Evolutionary conservation across 2,329 filamentous ascomycete species (phyloP).

Genomic region (Dendryphion nanum): DNA sequence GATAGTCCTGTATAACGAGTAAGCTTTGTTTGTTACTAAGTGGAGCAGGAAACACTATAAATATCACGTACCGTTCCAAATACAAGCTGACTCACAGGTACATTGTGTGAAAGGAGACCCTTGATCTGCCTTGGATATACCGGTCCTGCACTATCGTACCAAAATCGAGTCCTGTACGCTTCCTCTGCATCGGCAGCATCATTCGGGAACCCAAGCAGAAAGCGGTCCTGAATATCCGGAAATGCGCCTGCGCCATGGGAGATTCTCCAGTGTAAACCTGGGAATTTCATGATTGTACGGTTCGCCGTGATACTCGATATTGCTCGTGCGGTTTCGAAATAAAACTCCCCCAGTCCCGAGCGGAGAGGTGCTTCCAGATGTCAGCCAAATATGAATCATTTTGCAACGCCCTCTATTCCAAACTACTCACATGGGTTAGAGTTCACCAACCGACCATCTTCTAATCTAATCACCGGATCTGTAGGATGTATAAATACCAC

Average conservation of each 20-base stretch:
- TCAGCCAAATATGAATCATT: not conserved
- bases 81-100: slow-evolving; percentile 30
- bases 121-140: slow-evolving; percentile 38
- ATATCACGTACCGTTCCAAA: slow-evolving; percentile 35
- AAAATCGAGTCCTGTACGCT: slow-evolving; percentile 28
- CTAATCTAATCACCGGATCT: slow-evolving; percentile 30
- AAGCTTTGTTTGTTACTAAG: slow-evolving; percentile 3
- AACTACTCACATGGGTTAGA: slow-evolving; percentile 31
- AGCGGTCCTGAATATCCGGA: slow-evolving; percentile 35
- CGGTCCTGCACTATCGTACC: slow-evolving; percentile 40
- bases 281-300: slow-evolving; percentile 25
- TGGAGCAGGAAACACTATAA: no score
- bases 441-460: slow-evolving; percentile 22
- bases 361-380: slow-evolving; percentile 26
- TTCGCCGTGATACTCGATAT: slow-evolving; percentile 33
- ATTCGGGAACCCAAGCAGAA: slow-evolving; percentile 30
- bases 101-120: slow-evolving; percentile 31
- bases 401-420: not conserved
- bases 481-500: slow-evolving; percentile 38
- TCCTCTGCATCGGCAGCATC: slow-evolving; percentile 23
- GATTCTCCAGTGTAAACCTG: slow-evolving; percentile 31
- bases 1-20: slow-evolving; percentile 26
- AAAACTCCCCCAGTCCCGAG: slow-evolving; percentile 37
- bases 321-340: slow-evolving; percentile 38
- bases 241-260: slow-evolving; percentile 39